These are phyloP conservation scores for Fomitopsis palustris DNA, from an alignment of 1,284 basidiomycete genomes.

Conservation along the genomic window DNA sequence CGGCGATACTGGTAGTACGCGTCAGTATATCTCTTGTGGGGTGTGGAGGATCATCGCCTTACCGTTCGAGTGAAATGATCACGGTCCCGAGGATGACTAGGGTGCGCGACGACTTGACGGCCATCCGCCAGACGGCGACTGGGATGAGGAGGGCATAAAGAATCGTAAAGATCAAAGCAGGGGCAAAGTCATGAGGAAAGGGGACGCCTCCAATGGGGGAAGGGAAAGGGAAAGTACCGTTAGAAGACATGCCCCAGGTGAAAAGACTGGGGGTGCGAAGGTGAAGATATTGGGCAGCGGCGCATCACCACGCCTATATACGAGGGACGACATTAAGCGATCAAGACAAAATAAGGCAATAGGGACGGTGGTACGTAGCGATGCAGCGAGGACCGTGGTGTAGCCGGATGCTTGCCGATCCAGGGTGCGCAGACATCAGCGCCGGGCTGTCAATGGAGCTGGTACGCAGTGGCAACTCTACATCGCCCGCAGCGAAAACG, in stretches of 20 bases:
- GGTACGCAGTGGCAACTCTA: too few relatives aligned
- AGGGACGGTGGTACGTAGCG: too few relatives aligned
- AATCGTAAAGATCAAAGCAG: conserved; percentile 11
- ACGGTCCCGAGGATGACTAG: neutral
- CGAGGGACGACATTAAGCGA: neutral
- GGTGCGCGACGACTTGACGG: neutral
- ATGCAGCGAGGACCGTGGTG: neutral
- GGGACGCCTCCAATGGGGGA: conserved; percentile 15
- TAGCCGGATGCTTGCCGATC: too few relatives aligned
- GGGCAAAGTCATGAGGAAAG: conserved; percentile 9
- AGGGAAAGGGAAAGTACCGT: too few relatives aligned
- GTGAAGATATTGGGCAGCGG: neutral
- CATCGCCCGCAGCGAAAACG: too few relatives aligned
- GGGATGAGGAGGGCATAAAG: neutral
- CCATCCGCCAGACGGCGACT: neutral
- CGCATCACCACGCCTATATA: neutral
- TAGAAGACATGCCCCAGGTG: neutral
- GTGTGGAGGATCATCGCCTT: neutral
- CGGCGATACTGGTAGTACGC: neutral
- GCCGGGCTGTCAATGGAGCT: too few relatives aligned
- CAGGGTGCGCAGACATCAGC: too few relatives aligned
- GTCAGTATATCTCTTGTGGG: neutral
- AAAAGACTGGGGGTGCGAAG: neutral
- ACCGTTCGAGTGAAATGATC: neutral
- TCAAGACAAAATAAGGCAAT: neutral